Conservation (phyloP, 2,329 filamentous ascomycete genomes). For the Penicillium sp. region DNA sequence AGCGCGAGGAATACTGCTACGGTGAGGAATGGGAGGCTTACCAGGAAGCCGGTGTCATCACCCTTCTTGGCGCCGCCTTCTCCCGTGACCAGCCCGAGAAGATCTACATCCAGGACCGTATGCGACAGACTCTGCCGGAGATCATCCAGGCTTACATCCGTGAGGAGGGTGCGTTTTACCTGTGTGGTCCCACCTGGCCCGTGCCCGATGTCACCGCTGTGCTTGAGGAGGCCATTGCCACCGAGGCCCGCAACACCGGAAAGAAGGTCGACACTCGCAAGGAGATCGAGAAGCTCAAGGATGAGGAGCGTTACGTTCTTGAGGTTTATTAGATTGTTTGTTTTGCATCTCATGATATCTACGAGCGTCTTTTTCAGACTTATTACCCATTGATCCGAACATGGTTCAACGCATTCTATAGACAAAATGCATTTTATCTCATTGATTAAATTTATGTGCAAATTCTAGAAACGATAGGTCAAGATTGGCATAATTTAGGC, state of each 20-base stretch:
- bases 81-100: slow-evolving; percentile 96
- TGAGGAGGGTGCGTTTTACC: slow-evolving; percentile 90
- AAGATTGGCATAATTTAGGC: not conserved
- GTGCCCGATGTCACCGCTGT: slow-evolving; percentile 96
- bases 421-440: slow-evolving; percentile 19
- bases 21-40: slow-evolving; percentile 99
- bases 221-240: slow-evolving; percentile 84
- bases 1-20: slow-evolving; percentile 98
- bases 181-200: slow-evolving; percentile 97
- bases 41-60: slow-evolving; percentile 91
- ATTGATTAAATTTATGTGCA: not conserved
- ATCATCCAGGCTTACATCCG: slow-evolving; percentile 85
- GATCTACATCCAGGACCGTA: slow-evolving; percentile 99
- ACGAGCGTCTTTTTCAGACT: slow-evolving; percentile 19
- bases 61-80: slow-evolving; percentile 89
- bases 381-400: slow-evolving; percentile 23
- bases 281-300: slow-evolving; percentile 97
- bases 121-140: slow-evolving; percentile 81
- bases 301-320: slow-evolving; percentile 88
- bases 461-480: no score
- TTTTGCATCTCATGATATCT: slow-evolving; percentile 14
- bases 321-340: slow-evolving; percentile 77
- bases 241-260: slow-evolving; percentile 65
- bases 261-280: slow-evolving; percentile 84
- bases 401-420: slow-evolving; percentile 25